Evolutionary conservation across 768 basidiomycete species (phyloP).

Genomic region (Naganishia randhawae): DNA sequence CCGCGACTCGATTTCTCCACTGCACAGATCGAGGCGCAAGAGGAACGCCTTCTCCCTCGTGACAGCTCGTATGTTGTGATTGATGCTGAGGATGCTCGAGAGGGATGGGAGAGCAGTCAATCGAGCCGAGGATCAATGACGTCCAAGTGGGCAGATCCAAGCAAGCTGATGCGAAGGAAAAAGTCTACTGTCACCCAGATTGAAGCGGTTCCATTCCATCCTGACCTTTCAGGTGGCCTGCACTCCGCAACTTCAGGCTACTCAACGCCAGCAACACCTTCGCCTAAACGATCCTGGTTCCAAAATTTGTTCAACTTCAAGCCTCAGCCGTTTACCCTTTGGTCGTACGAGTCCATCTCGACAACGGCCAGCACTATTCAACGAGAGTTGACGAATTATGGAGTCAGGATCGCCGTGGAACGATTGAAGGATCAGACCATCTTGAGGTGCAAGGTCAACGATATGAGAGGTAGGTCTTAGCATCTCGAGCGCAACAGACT

Average conservation of each 20-base stretch:
- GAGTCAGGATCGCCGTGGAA: slow-evolving; percentile 65
- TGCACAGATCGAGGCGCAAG: background rate
- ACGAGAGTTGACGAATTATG: slow-evolving; percentile 66
- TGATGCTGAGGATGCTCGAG: slow-evolving; percentile 16
- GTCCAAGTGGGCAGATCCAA: slow-evolving; percentile 30
- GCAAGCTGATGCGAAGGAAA: slow-evolving; percentile 43
- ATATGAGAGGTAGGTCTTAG: slow-evolving; percentile 55
- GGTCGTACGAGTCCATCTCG: slow-evolving; percentile 53
- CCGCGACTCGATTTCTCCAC: slow-evolving; percentile 7
- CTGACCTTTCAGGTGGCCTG: slow-evolving; percentile 29
- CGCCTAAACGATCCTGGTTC: slow-evolving; percentile 73
- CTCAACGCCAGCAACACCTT: slow-evolving; percentile 28
- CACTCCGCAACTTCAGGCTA: slow-evolving; percentile 24
- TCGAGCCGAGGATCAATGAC: slow-evolving; percentile 17
- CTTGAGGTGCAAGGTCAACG: slow-evolving; percentile 73
- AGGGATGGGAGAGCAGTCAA: slow-evolving; percentile 20
- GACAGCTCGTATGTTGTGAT: slow-evolving; percentile 44
- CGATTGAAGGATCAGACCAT: slow-evolving; percentile 63
- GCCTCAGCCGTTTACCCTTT: slow-evolving; percentile 54
- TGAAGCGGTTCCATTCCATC: slow-evolving; percentile 40
- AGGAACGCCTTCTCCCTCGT: slow-evolving; percentile 26
- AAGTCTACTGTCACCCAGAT: slow-evolving; percentile 25
- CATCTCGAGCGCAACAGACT: background rate
- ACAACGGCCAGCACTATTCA: slow-evolving; percentile 72
- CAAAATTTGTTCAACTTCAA: slow-evolving; percentile 83